A percentile compares a stretch with the other conserved stretches of the same genome.
Conservation (phyloP, 768 basidiomycete genomes). For the Lyophyllum atratum region DNA sequence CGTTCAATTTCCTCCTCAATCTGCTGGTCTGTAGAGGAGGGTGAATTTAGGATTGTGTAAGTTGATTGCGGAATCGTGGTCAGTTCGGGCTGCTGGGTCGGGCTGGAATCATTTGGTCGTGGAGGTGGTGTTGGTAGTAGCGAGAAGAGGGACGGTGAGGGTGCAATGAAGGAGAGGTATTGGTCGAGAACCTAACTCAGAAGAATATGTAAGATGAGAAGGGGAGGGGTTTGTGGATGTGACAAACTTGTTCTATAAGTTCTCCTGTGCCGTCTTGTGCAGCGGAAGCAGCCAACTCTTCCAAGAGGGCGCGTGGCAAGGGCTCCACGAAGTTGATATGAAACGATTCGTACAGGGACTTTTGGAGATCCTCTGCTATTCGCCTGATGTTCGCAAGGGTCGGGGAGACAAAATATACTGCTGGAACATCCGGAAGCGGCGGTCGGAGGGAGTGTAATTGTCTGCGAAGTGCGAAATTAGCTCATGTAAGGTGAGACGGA, state of each 20-base stretch:
- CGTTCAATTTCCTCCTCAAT: conserved; percentile 95
- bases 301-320: conserved; percentile 82
- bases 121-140: conserved; percentile 64
- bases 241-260: conserved; percentile 71
- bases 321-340: conserved; percentile 96
- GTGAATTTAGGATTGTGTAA: conserved; percentile 89
- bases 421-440: conserved; percentile 91
- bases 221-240: not conserved
- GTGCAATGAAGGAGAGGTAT: conserved; percentile 94
- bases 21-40: conserved; percentile 83
- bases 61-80: conserved; percentile 51
- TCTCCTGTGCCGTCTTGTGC: conserved; percentile 84
- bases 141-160: conserved; percentile 91
- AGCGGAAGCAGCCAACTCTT: conserved; percentile 89
- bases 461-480: conserved; percentile 40
- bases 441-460: conserved; percentile 91
- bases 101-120: conserved; percentile 29
- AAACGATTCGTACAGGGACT: conserved; percentile 87
- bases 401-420: conserved; percentile 94
- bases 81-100: conserved; percentile 36
- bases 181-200: conserved; percentile 83
- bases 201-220: conserved; percentile 7
- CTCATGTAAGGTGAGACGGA: conserved; percentile 5
- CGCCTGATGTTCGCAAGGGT: conserved; percentile 83
- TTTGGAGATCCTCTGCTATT: conserved; percentile 92